Conservation (phyloP, 2,329 filamentous ascomycete genomes). For the Didymella keratinophila region DNA sequence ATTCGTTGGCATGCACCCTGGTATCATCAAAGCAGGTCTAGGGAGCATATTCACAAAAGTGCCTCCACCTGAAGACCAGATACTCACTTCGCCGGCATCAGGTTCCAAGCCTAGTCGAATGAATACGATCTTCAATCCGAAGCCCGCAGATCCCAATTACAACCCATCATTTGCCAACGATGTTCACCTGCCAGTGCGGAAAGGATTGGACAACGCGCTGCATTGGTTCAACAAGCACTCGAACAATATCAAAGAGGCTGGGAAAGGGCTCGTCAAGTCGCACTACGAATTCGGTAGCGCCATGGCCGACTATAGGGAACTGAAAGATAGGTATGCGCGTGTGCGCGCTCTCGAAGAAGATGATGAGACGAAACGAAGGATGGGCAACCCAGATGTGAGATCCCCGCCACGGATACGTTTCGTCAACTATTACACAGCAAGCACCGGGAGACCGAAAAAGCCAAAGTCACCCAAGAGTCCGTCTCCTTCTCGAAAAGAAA, state of each 20-base stretch:
- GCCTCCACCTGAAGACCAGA: slow-evolving; percentile 38
- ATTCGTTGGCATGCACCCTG: slow-evolving; percentile 86
- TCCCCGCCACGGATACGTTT: slow-evolving; percentile 71
- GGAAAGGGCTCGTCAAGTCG: slow-evolving; percentile 76
- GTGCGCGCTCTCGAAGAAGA: slow-evolving; percentile 78
- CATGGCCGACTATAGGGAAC: slow-evolving; percentile 75
- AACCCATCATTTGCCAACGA: slow-evolving; percentile 82
- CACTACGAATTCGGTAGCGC: slow-evolving; percentile 85
- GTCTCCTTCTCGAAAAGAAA: slow-evolving; percentile 20
- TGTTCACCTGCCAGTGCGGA: slow-evolving; percentile 70
- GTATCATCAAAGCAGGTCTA: slow-evolving; percentile 82
- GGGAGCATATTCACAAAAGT: slow-evolving; percentile 73
- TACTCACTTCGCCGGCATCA: slow-evolving; percentile 21
- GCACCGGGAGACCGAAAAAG: slow-evolving; percentile 69
- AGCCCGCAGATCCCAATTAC: slow-evolving; percentile 67
- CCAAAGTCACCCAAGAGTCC: slow-evolving; percentile 38
- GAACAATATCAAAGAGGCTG: slow-evolving; percentile 73
- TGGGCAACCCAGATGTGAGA: slow-evolving; percentile 37
- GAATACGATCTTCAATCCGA: slow-evolving; percentile 50
- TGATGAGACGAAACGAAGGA: slow-evolving; percentile 55
- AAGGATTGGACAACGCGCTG: slow-evolving; percentile 70
- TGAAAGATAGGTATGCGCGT: slow-evolving; percentile 73
- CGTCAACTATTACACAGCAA: slow-evolving; percentile 90
- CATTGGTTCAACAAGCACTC: slow-evolving; percentile 86
- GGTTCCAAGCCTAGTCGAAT: slow-evolving; percentile 41